A percentile compares a stretch with the other conserved stretches of the same genome.
These are phyloP conservation scores for Geotrichum cucujoidarum DNA, from an alignment of 1,139 yeast genomes.

Conservation along the genomic window DNA sequence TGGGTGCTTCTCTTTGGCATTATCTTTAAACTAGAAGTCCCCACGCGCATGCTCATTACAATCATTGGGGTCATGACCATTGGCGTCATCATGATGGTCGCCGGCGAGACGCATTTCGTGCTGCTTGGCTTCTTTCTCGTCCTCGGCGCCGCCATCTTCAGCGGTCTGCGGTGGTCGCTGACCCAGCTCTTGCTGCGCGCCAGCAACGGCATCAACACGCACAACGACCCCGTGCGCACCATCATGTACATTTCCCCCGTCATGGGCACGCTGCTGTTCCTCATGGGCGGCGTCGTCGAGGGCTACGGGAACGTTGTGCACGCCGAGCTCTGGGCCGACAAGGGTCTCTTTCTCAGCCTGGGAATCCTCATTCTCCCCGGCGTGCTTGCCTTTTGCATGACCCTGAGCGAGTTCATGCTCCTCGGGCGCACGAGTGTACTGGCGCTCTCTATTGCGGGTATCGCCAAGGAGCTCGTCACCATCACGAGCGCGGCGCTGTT, in stretches of 20 bases:
- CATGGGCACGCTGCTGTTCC: conserved; percentile 60
- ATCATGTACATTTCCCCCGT: conserved; percentile 80
- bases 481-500: conserved; percentile 64
- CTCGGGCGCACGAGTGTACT: conserved; percentile 78
- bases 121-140: conserved; percentile 67
- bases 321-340: conserved; percentile 59
- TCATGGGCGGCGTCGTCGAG: conserved; percentile 60
- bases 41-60: conserved; percentile 57
- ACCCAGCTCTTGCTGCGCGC: conserved; percentile 70
- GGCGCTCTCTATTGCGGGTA: conserved; percentile 85
- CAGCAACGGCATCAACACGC: conserved; percentile 28
- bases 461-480: conserved; percentile 84
- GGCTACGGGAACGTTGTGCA: conserved; percentile 52
- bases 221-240: conserved; percentile 68
- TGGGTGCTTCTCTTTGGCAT: conserved; percentile 87
- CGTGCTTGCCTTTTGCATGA: conserved; percentile 80
- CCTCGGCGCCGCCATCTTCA: conserved; percentile 68
- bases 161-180: conserved; percentile 92
- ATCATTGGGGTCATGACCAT: conserved; percentile 73
- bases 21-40: conserved; percentile 66
- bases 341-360: conserved; percentile 53
- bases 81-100: conserved; percentile 84
- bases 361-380: conserved; percentile 73
- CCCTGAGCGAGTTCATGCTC: conserved; percentile 79
- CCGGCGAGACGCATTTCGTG: conserved; percentile 42